A percentile compares a stretch with the other conserved stretches of the same genome.
Conservation (phyloP, 345 rosid genomes). For the Eucalyptus sp. region DNA sequence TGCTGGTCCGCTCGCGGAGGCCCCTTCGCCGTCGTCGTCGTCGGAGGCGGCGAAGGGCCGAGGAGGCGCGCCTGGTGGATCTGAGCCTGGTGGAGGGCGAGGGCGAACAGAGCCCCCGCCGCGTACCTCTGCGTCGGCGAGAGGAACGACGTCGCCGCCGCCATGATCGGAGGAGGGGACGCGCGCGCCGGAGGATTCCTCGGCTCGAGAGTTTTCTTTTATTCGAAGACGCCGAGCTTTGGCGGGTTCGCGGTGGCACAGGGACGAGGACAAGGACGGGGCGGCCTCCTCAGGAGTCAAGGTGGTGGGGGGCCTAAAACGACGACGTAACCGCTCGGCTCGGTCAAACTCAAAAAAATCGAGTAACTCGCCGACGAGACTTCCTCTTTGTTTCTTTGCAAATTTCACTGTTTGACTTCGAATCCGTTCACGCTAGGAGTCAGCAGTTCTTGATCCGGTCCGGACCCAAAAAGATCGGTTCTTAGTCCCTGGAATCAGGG, state of each 20-base stretch:
- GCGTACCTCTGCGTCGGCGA: conserved; percentile 69
- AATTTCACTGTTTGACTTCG: not conserved
- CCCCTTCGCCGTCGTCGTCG: not conserved
- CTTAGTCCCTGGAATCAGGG: too few relatives aligned
- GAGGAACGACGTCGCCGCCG: conserved; percentile 30
- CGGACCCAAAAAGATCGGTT: too few relatives aligned
- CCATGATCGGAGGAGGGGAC: not conserved
- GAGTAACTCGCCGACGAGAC: not conserved
- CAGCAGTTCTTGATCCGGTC: too few relatives aligned
- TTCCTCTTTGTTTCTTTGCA: not conserved
- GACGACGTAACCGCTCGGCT: not conserved
- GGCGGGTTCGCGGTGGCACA: not conserved
- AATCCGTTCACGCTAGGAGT: not conserved
- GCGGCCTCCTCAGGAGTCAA: not conserved
- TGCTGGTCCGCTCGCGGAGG: conserved; percentile 26
- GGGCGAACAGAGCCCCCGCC: conserved; percentile 68
- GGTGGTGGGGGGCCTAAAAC: not conserved
- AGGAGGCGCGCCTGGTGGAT: conserved; percentile 66
- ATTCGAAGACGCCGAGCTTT: not conserved
- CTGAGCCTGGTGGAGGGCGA: conserved; percentile 86
- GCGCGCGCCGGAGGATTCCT: not conserved
- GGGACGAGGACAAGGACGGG: not conserved
- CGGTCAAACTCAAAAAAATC: not conserved
- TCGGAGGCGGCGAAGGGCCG: conserved; percentile 13
- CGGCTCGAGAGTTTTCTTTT: not conserved